Evolutionary conservation across 164 flowering plant genomes (phyloP).

Genomic region (Tinospora cordifolia): DNA sequence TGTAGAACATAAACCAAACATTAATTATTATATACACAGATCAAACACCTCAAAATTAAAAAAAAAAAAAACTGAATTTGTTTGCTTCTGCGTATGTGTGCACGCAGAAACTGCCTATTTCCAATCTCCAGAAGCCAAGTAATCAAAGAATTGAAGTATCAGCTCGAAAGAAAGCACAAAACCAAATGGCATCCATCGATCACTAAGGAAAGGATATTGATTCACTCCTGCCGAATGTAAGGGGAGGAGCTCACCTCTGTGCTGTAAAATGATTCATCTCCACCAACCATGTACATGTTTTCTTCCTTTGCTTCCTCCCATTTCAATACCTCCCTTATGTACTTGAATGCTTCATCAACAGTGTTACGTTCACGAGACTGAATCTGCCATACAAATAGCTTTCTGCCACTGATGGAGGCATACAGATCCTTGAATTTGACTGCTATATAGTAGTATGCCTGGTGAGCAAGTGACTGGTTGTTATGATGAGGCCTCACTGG

Average conservation of each 20-base stretch:
- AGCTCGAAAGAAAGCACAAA: neutral
- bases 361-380: constrained; percentile 67
- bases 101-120: neutral
- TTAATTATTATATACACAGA: too few species aligned
- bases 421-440: constrained; percentile 96
- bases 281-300: constrained; percentile 29
- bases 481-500: constrained; percentile 60
- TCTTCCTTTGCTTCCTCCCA: constrained; percentile 97
- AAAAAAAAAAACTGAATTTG: too few species aligned
- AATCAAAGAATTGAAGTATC: neutral
- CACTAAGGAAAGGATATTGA: neutral
- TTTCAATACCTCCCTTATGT: constrained; percentile 75
- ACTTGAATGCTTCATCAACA: constrained; percentile 82
- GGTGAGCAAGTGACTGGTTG: constrained; percentile 73
- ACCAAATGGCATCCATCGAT: neutral
- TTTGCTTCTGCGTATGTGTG: too few species aligned
- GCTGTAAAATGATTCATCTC: constrained; percentile 83
- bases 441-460: constrained; percentile 82
- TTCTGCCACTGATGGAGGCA: constrained; percentile 54
- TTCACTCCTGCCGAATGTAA: constrained; percentile 43
- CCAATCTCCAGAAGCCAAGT: neutral
- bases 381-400: constrained; percentile 87
- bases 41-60: too few species aligned
- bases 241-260: constrained; percentile 88
- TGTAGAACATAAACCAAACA: too few species aligned